Base-by-base conservation (phyloP, 1,139 yeast species). In the Hansenula sp. region DNA sequence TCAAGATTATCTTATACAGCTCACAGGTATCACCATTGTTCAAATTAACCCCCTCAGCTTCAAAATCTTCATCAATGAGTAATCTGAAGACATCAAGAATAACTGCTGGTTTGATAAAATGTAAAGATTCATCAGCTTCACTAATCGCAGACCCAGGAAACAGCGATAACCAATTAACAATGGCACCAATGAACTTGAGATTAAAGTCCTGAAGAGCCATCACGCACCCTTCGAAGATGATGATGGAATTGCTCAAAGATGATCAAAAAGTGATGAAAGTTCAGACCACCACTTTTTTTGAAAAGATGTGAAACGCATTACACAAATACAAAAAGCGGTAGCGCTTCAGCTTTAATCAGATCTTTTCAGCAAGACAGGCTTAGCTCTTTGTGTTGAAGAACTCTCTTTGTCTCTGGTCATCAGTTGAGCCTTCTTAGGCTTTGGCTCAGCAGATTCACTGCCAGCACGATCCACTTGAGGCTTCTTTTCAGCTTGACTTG, bases 141-240 rank as follows among this genome's bases (percentile, higher is more conserved):
- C 18, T 4, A 27, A 49, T 36, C 1, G 45, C 27, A 13, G 54
- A 51, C 2, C 41, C 33, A 1, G 56, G 55, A 17, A 51, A 48
- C 5, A 36, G 13, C 1, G 48, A 17, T 8, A 52, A 43, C 56
- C 56, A 52, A 24, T 45, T 53, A 3, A 48, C 30, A 11, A 47
- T 46, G 2, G 52, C 50, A 9, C 30, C 35, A 17, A 47, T 36
- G 36, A 52, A 47, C 33, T 41, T 49, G 10, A 36, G 18, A 31
- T 48, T 41, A 11, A 48, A 29, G 9, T 37, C 33, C 4, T 37
- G 24, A 36, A 4, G 5, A 3, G 5, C 12, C 27, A 18, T 33
- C n/a, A n/a, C n/a, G n/a, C n/a, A n/a, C n/a, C n/a, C 15, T 21
- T 19, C 21, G 21, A 5, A n/a, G 11, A 17, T 16, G 25, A 19